Evolutionary conservation across 1,139 yeast genomes (phyloP).

Genomic region (Zygosaccharomyces pseudobailii): DNA sequence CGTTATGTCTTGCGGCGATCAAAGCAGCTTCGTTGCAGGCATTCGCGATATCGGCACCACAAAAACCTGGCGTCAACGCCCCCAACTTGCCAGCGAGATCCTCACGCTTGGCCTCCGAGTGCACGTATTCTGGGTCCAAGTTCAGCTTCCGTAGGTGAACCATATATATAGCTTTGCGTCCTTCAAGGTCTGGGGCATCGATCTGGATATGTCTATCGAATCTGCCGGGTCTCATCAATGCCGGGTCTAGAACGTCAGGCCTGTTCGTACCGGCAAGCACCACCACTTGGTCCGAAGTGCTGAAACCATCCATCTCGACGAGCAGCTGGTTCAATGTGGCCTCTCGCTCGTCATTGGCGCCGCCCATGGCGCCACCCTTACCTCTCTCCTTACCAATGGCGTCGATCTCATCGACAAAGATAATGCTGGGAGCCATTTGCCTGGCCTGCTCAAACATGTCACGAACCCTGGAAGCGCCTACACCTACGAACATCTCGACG

Average conservation of each 20-base stretch:
- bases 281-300: slow-evolving; percentile 84
- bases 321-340: slow-evolving; percentile 90
- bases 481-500: slow-evolving; percentile 98
- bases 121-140: slow-evolving; percentile 33
- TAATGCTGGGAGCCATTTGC: slow-evolving; percentile 87
- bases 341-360: slow-evolving; percentile 94
- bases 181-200: slow-evolving; percentile 89
- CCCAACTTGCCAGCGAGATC: slow-evolving; percentile 81
- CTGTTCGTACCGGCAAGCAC: slow-evolving; percentile 97
- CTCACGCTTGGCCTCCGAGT: slow-evolving; percentile 36
- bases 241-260: slow-evolving; percentile 88
- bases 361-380: slow-evolving; percentile 70
- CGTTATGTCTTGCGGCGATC: slow-evolving; percentile 84
- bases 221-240: slow-evolving; percentile 93
- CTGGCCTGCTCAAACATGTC: slow-evolving; percentile 91
- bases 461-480: slow-evolving; percentile 96
- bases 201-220: slow-evolving; percentile 90
- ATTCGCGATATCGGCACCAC: slow-evolving; percentile 98
- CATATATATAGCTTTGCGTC: slow-evolving; percentile 84
- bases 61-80: slow-evolving; percentile 94
- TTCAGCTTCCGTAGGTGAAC: slow-evolving; percentile 75
- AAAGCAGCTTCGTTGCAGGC: slow-evolving; percentile 96
- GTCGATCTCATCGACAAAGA: slow-evolving; percentile 95
- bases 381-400: slow-evolving; percentile 96
- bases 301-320: slow-evolving; percentile 98